Percentiles rank a stretch among this genome's conserved stretches.
phyloP scores from a whole-genome alignment of 768 basidiomycete species.

The Boletus rubroflammeus region DNA sequence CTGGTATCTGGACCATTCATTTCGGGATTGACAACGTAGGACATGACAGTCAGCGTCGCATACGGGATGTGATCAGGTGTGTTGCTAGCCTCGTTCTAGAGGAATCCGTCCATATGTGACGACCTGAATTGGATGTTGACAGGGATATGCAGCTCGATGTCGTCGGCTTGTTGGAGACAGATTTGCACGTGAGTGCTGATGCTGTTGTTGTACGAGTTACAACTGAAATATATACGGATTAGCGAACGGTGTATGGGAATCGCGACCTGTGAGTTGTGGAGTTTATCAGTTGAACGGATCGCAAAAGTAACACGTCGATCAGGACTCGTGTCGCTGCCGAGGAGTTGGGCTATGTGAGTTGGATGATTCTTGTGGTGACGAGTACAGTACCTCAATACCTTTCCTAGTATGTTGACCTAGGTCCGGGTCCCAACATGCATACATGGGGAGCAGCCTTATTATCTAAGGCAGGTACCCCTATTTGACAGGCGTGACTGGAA shows the following conservation, averaged over 20 bases:
- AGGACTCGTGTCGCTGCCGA: constrained; percentile 76
- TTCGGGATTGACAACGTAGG: constrained; percentile 58
- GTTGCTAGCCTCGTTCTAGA: constrained; percentile 29
- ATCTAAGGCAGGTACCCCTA: constrained; percentile 53
- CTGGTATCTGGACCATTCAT: constrained; percentile 91
- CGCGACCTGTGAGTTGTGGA: constrained; percentile 63
- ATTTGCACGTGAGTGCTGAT: constrained; percentile 61
- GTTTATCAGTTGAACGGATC: neutral
- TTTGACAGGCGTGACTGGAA: neutral
- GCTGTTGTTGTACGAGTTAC: neutral
- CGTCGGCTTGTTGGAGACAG: constrained; percentile 82
- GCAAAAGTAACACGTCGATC: constrained; percentile 3
- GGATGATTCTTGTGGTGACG: neutral
- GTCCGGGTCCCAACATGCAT: constrained; percentile 83
- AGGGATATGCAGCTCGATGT: constrained; percentile 85
- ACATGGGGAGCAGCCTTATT: constrained; percentile 86
- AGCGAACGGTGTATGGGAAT: constrained; percentile 77
- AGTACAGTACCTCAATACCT: constrained; percentile 5
- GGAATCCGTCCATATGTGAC: neutral
- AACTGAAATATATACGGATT: constrained; percentile 10
- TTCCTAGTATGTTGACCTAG: constrained; percentile 76
- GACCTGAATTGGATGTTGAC: neutral
- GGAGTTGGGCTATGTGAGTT: constrained; percentile 77
- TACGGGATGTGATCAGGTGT: constrained; percentile 53
- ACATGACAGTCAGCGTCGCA: constrained; percentile 34